phyloP scores from a whole-genome alignment of 1,284 basidiomycete species.

The Fomitopsis pinicola region DNA sequence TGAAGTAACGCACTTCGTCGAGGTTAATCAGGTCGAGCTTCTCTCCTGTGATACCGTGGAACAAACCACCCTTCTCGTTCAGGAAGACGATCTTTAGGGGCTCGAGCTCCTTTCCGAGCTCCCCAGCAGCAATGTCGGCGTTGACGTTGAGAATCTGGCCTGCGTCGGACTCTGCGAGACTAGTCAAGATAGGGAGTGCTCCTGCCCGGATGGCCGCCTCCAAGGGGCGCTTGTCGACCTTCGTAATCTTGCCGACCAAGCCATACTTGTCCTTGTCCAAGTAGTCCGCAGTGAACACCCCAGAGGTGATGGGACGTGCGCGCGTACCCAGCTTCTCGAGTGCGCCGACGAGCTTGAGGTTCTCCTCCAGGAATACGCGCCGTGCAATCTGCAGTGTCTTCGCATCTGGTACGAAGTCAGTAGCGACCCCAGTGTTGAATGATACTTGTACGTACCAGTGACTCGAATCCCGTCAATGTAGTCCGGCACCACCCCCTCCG shows the following conservation, averaged over 20 bases:
- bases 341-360: slow-evolving; percentile 86
- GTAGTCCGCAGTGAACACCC: slow-evolving; percentile 94
- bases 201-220: slow-evolving; percentile 94
- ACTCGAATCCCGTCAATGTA: slow-evolving; percentile 96
- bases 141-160: slow-evolving; percentile 97
- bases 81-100: slow-evolving; percentile 99
- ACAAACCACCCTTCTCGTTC: slow-evolving; percentile 97
- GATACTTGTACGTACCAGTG: slow-evolving; percentile 55
- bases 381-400: slow-evolving; percentile 91
- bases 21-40: slow-evolving; percentile 96
- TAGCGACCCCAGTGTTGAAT: background rate
- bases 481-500: slow-evolving; percentile 87
- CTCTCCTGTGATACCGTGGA: slow-evolving; percentile 94
- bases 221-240: slow-evolving; percentile 90
- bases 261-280: slow-evolving; percentile 92
- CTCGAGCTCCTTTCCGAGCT: slow-evolving; percentile 93
- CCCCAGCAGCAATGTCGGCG: slow-evolving; percentile 93
- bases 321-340: slow-evolving; percentile 91
- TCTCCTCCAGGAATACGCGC: slow-evolving; percentile 94
- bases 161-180: slow-evolving; percentile 85
- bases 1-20: slow-evolving; percentile 68
- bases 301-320: slow-evolving; percentile 92
- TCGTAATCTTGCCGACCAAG: slow-evolving; percentile 91
- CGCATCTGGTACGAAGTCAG: slow-evolving; percentile 50
- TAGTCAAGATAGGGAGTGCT: slow-evolving; percentile 89